Evolutionary conservation across 768 basidiomycete genomes (phyloP).

Genomic region (Phlebiopsis flavidoalba): DNA sequence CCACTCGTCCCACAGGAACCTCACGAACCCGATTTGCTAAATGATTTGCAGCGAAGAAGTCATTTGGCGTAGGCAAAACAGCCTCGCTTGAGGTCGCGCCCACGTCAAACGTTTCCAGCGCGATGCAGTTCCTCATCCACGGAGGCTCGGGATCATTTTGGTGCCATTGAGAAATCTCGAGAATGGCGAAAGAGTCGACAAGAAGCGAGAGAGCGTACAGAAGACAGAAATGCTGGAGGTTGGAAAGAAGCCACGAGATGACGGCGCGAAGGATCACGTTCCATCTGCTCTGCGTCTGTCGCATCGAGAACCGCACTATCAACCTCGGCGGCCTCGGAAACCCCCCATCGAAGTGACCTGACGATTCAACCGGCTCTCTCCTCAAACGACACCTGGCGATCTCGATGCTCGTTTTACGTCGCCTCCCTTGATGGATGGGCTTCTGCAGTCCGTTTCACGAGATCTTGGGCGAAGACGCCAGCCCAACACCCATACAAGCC

Average conservation of each 20-base stretch:
- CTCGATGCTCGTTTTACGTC: slow-evolving; percentile 49
- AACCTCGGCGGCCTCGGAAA: neutral
- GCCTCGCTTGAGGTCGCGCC: slow-evolving; percentile 17
- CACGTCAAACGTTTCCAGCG: slow-evolving; percentile 9
- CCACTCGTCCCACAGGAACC: neutral
- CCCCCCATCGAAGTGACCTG: slow-evolving; percentile 18
- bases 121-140: slow-evolving; percentile 20
- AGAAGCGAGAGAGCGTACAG: neutral
- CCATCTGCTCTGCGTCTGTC: neutral
- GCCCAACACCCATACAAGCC: slow-evolving; percentile 76
- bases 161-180: neutral
- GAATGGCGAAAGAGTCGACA: neutral
- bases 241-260: neutral
- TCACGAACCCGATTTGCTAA: slow-evolving; percentile 22
- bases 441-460: slow-evolving; percentile 54
- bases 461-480: slow-evolving; percentile 48
- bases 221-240: neutral
- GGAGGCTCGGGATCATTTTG: slow-evolving; percentile 6
- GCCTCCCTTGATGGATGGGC: slow-evolving; percentile 63
- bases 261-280: neutral
- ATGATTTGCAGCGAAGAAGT: slow-evolving; percentile 12
- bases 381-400: slow-evolving; percentile 16
- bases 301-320: neutral
- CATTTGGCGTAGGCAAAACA: neutral
- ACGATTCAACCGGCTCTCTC: slow-evolving; percentile 33